Base-by-base conservation (phyloP, 192 early-diverging fungal species). In the Coemansia furcata region DNA sequence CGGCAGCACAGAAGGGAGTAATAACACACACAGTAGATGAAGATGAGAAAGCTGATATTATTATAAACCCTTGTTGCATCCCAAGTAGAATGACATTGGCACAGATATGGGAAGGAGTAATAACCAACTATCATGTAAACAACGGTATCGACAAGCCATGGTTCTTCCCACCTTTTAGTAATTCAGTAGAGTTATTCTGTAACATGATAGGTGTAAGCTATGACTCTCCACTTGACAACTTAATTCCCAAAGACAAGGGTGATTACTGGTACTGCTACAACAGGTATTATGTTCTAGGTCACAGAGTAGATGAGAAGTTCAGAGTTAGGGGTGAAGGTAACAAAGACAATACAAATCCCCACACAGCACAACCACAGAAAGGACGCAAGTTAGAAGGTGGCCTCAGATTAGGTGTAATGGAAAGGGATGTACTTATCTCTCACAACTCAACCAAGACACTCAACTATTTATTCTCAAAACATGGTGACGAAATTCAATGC, bases 41-140 rank as follows among this genome's bases (percentile, higher is more conserved):
- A 23, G 60, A 61, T 3, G 60, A 61, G 23, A 1, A 1, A 30
- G 40, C 60, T 61, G 60, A 61, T 12, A 38, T 61, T 14, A 61
- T 61, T 19, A 61, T 61, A 61, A 61, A 61, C 11, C 60, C 60
- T 33, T 61, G 60, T 17, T 61, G 40, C 40, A 61, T 61, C 30
- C 60, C 60, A 2, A 61, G 60, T 12, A 61, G 60, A 35, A 61
- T 61, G 60, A 61, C 60, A 17, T 6, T 61, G 3, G 60, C 37
- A 11, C 60, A 61, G 12, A 37, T 61, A 0, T 61, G 60, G 40
- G 60, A 61, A 26, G 40, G 60, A 30, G 5, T 61, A 1, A 61
- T 61, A 61, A 61, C 3, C 21, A 61, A 52, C 26, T 52, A 52
- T 2, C 49, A 52, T 26, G 6, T 21, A 52, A 26, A 52, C 23